Evolutionary conservation across 768 basidiomycete species (phyloP), one percentile per base, ranked within the genome.

Genomic region (Amanita thiersii): DNA sequence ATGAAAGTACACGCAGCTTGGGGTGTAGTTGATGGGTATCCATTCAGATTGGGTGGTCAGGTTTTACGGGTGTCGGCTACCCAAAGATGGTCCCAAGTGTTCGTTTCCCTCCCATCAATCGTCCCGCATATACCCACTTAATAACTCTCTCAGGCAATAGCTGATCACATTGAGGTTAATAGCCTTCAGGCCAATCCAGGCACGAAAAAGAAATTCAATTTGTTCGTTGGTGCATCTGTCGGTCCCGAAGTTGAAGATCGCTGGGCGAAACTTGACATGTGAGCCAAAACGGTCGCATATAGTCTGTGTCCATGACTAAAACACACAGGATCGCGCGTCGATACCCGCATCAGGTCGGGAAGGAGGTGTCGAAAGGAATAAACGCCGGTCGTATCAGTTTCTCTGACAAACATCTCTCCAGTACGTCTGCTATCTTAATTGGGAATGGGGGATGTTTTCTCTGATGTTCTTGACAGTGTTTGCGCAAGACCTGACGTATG

Each of bases 1-100:
- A 10, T 14, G n/a, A n/a, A 32, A 17, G 6, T 14, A 8, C 28
- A 19, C 20, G 8, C 6, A 24, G 37, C 2, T 37, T 32, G n/a
- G 24, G 2, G 36, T 29, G 23, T 37, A 21, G 39, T 26, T n/a
- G n/a, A n/a, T n/a, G n/a, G n/a, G 26, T 34, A 4, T 8, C 12
- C 18, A 5, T 14, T 24, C 52, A 72, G 69, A 71, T 72, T 46
- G 70, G 69, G 24, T 72, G 68, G 66, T 69, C 68, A 28, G 70
- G 69, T 3, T 72, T 71, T 48, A 72, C 69, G 15, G 70, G 70
- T 17, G 70, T 72, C 7, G 70, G 70, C 10, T 72, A 72, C 47
- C 70, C 70, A 18, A 71, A 72, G 47, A 54, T 53, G 3, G 60
- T 68, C 18, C 70, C 69, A 12, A 63, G 61, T 14, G 33, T 12